These are phyloP conservation scores for Margaritispora aquatica DNA, from an alignment of 495 filamentous ascomycete species.

Conservation along the genomic window DNA sequence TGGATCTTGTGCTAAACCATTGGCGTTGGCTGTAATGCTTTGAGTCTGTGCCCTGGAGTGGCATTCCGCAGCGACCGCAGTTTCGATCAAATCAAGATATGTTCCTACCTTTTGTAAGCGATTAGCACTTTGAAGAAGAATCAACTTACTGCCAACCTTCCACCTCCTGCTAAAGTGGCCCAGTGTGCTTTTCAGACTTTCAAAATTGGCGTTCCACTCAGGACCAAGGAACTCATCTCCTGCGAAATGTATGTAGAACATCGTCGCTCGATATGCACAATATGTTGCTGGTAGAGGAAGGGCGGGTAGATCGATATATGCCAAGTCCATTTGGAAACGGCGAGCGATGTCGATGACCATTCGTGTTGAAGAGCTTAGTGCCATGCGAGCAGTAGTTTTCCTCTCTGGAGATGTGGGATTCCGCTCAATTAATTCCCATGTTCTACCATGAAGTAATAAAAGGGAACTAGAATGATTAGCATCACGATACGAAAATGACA, in stretches of 20 bases:
- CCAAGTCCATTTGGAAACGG: conserved; percentile 12
- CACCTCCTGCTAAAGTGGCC: conserved; percentile 10
- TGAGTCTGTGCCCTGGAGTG: background rate
- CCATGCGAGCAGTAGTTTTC: conserved; percentile 5
- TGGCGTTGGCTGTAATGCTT: background rate
- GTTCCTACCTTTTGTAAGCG: background rate
- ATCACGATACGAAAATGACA: background rate
- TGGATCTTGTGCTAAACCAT: background rate
- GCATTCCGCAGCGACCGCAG: background rate
- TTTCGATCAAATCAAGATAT: conserved; percentile 9
- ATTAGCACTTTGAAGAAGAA: background rate
- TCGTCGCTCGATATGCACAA: conserved; percentile 6
- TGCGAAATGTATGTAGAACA: conserved; percentile 16
- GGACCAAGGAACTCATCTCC: conserved; percentile 8
- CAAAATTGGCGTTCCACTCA: conserved; percentile 9
- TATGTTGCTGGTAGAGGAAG: conserved; percentile 15
- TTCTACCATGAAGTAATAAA: conserved; percentile 9
- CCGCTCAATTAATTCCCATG: background rate
- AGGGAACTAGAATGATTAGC: conserved; percentile 8
- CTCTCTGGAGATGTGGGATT: background rate
- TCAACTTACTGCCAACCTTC: conserved; percentile 14
- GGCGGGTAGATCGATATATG: conserved; percentile 11
- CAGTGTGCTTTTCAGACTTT: conserved; percentile 9
- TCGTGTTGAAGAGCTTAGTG: conserved; percentile 12
- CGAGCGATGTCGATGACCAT: conserved; percentile 17